Evolutionary conservation across 108 stramenopile species (phyloP).

Genomic region (Phaeodactylum tricornutum): DNA sequence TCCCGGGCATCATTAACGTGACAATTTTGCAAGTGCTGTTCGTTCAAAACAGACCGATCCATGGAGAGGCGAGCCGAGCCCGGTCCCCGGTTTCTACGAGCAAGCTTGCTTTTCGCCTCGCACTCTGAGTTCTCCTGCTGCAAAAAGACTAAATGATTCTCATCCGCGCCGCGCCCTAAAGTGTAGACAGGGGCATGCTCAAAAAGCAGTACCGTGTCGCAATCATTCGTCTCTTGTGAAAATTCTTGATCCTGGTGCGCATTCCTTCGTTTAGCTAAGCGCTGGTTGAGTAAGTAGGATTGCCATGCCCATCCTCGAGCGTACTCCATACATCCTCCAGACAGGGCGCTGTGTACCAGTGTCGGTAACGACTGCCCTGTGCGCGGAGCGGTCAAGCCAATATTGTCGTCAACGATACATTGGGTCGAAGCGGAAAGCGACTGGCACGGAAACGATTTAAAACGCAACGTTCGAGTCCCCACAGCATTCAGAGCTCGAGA

Average conservation of each 20-base stretch:
- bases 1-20: background rate
- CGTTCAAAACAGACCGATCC: conserved; percentile 16
- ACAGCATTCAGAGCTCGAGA: no score
- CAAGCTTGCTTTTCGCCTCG: conserved; percentile 8
- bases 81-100: conserved; percentile 26
- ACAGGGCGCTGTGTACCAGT: no score
- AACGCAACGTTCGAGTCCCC: no score
- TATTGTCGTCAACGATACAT: no score
- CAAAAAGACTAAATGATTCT: conserved; percentile 61
- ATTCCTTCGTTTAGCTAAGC: no score
- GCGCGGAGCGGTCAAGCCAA: no score
- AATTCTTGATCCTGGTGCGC: background rate
- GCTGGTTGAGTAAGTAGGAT: conserved; percentile 35
- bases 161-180: conserved; percentile 86
- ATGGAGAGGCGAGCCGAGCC: conserved; percentile 39
- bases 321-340: no score
- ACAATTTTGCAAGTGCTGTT: background rate
- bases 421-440: no score
- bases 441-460: no score
- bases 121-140: conserved; percentile 7
- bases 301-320: conserved; percentile 67
- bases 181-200: conserved; percentile 97
- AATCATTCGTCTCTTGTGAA: conserved; percentile 8
- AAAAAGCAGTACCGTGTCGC: conserved; percentile 72
- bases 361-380: no score